These are phyloP conservation scores for Hymenoscyphus repandus DNA, from an alignment of 2,329 filamentous ascomycete species.

Conservation along the genomic window DNA sequence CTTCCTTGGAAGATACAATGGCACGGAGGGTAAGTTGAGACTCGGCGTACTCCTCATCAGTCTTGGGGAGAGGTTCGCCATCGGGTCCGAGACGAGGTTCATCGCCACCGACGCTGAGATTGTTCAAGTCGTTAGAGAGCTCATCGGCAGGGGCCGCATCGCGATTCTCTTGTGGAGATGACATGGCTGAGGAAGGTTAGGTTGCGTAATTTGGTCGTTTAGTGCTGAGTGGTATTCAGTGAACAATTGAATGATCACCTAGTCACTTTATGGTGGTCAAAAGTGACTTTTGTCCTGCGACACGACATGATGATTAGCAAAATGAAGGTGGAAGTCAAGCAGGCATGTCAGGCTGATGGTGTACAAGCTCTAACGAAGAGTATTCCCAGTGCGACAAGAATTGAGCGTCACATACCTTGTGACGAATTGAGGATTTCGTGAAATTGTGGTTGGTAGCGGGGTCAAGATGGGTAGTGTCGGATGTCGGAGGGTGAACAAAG, in stretches of 20 bases:
- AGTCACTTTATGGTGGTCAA: neutral
- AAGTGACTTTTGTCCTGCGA: constrained; percentile 6
- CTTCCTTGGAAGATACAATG: constrained; percentile 98
- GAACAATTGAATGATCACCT: constrained; percentile 8
- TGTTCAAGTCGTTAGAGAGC: constrained; percentile 56
- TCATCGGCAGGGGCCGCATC: constrained; percentile 39
- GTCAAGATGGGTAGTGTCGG: constrained; percentile 10
- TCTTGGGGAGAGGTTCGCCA: constrained; percentile 77
- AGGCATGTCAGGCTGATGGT: too few relatives aligned
- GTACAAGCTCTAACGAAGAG: too few relatives aligned
- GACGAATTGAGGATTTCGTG: neutral
- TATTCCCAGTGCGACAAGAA: too few relatives aligned
- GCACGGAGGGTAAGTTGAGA: constrained; percentile 90
- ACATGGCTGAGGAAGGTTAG: constrained; percentile 21
- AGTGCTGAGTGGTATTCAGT: neutral
- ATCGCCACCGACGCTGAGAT: constrained; percentile 60
- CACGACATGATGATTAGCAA: constrained; percentile 4
- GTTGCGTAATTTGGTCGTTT: neutral
- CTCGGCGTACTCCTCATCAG: constrained; percentile 93
- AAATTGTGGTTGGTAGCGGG: constrained; percentile 1
- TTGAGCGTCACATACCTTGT: neutral
- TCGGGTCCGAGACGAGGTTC: constrained; percentile 61
- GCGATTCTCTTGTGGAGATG: constrained; percentile 29
- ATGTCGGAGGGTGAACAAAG: constrained; percentile 10
- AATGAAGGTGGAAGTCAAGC: too few relatives aligned